A percentile compares a stretch with the other conserved stretches of the same genome.
Evolutionary conservation across 768 basidiomycete genomes (phyloP).

Genomic region (Suillus subaureus): DNA sequence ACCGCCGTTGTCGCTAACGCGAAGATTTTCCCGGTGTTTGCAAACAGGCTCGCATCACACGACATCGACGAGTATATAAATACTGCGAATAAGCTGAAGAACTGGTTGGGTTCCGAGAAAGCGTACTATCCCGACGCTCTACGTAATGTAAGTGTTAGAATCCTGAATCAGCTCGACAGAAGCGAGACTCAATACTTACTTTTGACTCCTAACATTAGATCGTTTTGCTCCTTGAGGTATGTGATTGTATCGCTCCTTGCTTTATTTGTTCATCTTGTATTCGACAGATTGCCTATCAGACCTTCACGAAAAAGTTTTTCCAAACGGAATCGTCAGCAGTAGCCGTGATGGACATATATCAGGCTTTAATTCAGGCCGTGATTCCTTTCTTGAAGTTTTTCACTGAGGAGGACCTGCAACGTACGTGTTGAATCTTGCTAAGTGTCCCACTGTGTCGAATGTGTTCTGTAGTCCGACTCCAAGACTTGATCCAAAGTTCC

Average conservation of each 20-base stretch:
- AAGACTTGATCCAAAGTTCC: neutral
- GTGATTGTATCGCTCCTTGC: conserved; percentile 25
- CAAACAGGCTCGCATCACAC: conserved; percentile 33
- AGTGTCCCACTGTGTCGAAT: neutral
- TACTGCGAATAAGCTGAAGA: conserved; percentile 39
- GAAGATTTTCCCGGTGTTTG: conserved; percentile 40
- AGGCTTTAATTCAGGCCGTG: conserved; percentile 21
- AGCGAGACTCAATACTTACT: conserved; percentile 7
- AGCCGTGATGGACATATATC: conserved; percentile 6
- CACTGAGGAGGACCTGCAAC: conserved; percentile 23
- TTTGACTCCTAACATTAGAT: conserved; percentile 41
- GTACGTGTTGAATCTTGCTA: conserved; percentile 15
- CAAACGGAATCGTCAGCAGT: conserved; percentile 8
- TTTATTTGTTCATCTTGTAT: conserved; percentile 24
- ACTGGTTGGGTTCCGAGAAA: conserved; percentile 49
- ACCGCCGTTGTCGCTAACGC: conserved; percentile 34
- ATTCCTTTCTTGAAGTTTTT: conserved; percentile 24
- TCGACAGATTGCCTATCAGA: conserved; percentile 26
- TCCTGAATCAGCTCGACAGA: conserved; percentile 1
- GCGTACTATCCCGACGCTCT: conserved; percentile 57
- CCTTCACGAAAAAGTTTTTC: conserved; percentile 18
- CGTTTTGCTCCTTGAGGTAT: conserved; percentile 49
- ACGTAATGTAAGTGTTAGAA: conserved; percentile 42
- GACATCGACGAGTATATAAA: conserved; percentile 25
- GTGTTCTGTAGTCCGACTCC: neutral